phyloP scores from a whole-genome alignment of 805 yeast genomes.

The Geotrichum ghanense region DNA sequence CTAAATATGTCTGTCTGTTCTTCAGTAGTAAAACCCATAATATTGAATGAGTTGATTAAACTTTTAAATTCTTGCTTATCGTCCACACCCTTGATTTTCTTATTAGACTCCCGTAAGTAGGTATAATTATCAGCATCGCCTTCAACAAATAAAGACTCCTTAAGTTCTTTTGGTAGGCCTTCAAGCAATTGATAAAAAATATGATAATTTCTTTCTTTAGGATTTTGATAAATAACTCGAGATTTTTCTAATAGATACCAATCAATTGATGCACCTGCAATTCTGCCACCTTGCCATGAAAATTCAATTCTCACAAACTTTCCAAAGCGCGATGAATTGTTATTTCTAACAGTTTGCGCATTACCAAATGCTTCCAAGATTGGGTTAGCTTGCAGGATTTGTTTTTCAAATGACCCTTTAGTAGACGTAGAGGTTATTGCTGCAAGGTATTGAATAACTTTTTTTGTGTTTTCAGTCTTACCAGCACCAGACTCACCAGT shows the following conservation, averaged over 20 bases:
- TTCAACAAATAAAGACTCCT: slow-evolving; percentile 26
- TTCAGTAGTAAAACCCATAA: slow-evolving; percentile 52
- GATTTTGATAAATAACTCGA: slow-evolving; percentile 69
- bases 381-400: slow-evolving; percentile 89
- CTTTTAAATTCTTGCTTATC: slow-evolving; percentile 57
- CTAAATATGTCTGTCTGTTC: slow-evolving; percentile 52
- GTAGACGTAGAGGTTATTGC: slow-evolving; percentile 38
- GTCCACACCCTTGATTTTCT: slow-evolving; percentile 58
- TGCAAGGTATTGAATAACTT: slow-evolving; percentile 83
- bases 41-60: slow-evolving; percentile 55
- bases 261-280: slow-evolving; percentile 84
- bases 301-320: slow-evolving; percentile 86
- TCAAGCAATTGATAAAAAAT: slow-evolving; percentile 76
- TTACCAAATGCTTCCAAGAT: slow-evolving; percentile 94
- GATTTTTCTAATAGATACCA: slow-evolving; percentile 93
- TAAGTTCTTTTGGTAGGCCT: slow-evolving; percentile 43
- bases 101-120: slow-evolving; percentile 47
- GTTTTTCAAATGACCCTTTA: slow-evolving; percentile 47
- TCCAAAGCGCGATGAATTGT: slow-evolving; percentile 94
- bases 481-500: slow-evolving; percentile 99
- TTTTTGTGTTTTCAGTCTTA: slow-evolving; percentile 93
- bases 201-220: slow-evolving; percentile 82
- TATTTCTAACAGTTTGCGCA: slow-evolving; percentile 87
- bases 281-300: slow-evolving; percentile 39
- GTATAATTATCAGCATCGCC: slow-evolving; percentile 37